Base-by-base conservation (phyloP, 2,329 filamentous ascomycete species). In the Alternaria longipes region DNA sequence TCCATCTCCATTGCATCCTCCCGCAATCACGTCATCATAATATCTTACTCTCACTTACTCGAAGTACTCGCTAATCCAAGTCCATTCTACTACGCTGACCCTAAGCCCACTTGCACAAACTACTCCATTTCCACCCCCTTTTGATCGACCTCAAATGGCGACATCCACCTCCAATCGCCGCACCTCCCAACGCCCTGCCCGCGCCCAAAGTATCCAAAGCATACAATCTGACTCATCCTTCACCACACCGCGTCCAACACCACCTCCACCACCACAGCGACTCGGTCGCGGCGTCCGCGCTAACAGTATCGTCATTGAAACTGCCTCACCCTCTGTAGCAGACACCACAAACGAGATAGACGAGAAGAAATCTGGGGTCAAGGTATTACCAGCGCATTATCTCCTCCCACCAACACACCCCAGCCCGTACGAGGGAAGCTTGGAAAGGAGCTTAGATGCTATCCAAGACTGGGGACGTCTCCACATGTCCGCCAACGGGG, bases 371-470 rank as follows among this genome's bases (percentile, higher is more conserved):
- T 44, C 52, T 8, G 14, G 14, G 0, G 5, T 4, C 8, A 24
- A 24, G 6, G 6, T 26, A 26, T 5, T 53, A 7, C 26, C 41
- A 24, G 5, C 42, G 11, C 57, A 69, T 56, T 73, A 69, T 58
- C 12, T 49, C 3, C 61, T 73, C 3, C 26, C 66, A 1, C 72
- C 71, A 2, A 70, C 69, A 1, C 9, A 64, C 6, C 74, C 74
- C 12, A 65, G 56, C 14, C 73, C 73, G 2, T 75, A 71, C 56
- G 2, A 40, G 1, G 71, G 74, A 28, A 70, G 60, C 0, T 63
- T 75, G 0, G 68, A 73, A 5, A 60, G 64, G 2, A 66, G 64
- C 4, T 65, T 75, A 1, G 69, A 75, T 26, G 64, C 68, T 1
- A 64, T 74, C 5, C 65, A 73, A 4, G 30, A 41, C 0, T 74